A percentile compares a stretch with the other conserved stretches of the same genome.
Conservation (phyloP, 2,329 filamentous ascomycete genomes). For the Botryotinia narcissicola region DNA sequence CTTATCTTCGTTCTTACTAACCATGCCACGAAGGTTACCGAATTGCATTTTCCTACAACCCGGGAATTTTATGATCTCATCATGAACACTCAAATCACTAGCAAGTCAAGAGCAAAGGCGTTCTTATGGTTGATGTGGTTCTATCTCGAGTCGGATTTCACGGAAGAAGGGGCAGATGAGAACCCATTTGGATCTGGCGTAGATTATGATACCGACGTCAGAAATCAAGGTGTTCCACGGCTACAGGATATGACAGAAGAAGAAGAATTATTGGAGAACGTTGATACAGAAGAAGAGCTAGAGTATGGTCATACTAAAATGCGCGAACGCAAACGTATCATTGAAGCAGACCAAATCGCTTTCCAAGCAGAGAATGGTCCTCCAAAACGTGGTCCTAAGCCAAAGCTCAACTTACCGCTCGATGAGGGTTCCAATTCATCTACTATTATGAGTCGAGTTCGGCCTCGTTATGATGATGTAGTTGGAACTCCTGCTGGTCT, state of each 20-base stretch:
- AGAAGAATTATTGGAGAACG: slow-evolving; percentile 67
- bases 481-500: slow-evolving; percentile 46
- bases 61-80: slow-evolving; percentile 95
- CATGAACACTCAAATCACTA: slow-evolving; percentile 83
- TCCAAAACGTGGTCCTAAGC: slow-evolving; percentile 51
- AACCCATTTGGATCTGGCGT: slow-evolving; percentile 84
- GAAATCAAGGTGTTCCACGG: slow-evolving; percentile 66
- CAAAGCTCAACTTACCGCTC: slow-evolving; percentile 39
- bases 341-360: slow-evolving; percentile 66
- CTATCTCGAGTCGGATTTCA: slow-evolving; percentile 95
- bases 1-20: slow-evolving; percentile 93
- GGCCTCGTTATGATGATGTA: slow-evolving; percentile 54
- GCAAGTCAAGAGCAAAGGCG: slow-evolving; percentile 76
- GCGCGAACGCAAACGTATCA: slow-evolving; percentile 70
- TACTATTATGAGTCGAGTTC: slow-evolving; percentile 58
- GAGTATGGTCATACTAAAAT: slow-evolving; percentile 72
- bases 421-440: slow-evolving; percentile 42
- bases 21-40: slow-evolving; percentile 86
- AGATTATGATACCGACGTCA: slow-evolving; percentile 62
- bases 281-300: slow-evolving; percentile 68
- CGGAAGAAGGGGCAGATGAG: slow-evolving; percentile 77
- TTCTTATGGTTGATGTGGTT: slow-evolving; percentile 99
- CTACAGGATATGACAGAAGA: slow-evolving; percentile 65
- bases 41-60: slow-evolving; percentile 81
- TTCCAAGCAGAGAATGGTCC: slow-evolving; percentile 45